Evolutionary conservation across 2,329 filamentous ascomycete species (phyloP).

Genomic region (Aspergillus novoparasiticus): DNA sequence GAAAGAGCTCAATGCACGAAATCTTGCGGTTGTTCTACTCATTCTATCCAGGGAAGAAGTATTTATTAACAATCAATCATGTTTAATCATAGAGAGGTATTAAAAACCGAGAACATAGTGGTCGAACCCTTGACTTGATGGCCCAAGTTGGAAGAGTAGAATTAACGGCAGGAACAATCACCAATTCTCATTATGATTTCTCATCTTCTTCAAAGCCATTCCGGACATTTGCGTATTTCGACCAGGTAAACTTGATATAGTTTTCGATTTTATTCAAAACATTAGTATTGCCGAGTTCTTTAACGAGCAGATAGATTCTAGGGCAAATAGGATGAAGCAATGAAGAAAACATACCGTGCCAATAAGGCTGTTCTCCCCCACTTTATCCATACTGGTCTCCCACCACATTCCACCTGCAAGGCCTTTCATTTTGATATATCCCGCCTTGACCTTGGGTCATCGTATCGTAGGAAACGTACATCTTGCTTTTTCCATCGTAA

Average conservation of each 20-base stretch:
- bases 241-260: slow-evolving; percentile 14
- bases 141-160: neutral
- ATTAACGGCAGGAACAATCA: neutral
- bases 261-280: slow-evolving; percentile 13
- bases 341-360: slow-evolving; percentile 43
- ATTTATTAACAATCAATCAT: neutral
- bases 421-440: slow-evolving; percentile 66
- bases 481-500: slow-evolving; percentile 62
- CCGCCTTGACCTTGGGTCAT: slow-evolving; percentile 69
- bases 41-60: neutral
- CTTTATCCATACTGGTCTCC: slow-evolving; percentile 78
- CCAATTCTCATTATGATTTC: neutral
- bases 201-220: neutral
- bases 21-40: neutral
- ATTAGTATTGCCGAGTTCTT: slow-evolving; percentile 3
- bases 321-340: neutral
- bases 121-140: neutral
- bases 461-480: slow-evolving; percentile 77
- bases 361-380: slow-evolving; percentile 67
- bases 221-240: slow-evolving; percentile 15
- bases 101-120: neutral
- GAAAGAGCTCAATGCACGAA: neutral
- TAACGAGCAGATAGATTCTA: neutral
- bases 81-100: neutral
- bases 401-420: slow-evolving; percentile 96